Percentiles rank a stretch among this genome's conserved stretches.
Conservation (phyloP, 257 asterid species). For the Solanum peruvianum region DNA sequence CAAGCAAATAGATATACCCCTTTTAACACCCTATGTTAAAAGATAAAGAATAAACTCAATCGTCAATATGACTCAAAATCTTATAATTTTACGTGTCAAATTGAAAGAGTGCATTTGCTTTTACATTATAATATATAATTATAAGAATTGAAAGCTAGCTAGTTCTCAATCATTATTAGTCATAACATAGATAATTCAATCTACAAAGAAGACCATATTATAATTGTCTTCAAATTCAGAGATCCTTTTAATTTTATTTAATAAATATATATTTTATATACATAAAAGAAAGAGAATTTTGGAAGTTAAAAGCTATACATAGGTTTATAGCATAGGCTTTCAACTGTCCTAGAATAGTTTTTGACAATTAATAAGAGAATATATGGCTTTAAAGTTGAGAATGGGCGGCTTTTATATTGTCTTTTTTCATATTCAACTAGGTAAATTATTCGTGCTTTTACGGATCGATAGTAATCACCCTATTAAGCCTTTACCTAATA, state of each 20-base stretch:
- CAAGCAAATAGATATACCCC: not conserved
- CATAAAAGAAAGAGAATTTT: not conserved
- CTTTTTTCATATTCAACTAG: not conserved
- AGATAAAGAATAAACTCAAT: slow-evolving; percentile 9
- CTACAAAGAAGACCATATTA: not conserved
- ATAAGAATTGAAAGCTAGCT: not conserved
- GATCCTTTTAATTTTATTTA: not conserved
- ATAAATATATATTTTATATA: no score
- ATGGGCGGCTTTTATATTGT: not conserved
- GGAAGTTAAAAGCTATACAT: not conserved
- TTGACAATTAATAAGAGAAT: not conserved
- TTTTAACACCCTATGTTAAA: not conserved
- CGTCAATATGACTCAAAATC: not conserved
- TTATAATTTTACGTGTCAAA: slow-evolving; percentile 1
- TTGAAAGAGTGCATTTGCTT: not conserved
- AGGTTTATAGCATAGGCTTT: not conserved
- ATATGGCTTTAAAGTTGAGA: not conserved
- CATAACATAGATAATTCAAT: not conserved
- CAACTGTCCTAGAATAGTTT: not conserved
- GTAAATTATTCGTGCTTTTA: no score
- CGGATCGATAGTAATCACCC: no score
- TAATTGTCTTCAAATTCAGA: not conserved
- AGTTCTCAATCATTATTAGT: slow-evolving; percentile 10
- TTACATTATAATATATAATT: not conserved
- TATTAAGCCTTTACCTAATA: no score